Conservation (phyloP, 2,329 filamentous ascomycete species). For the Penicillium crustosum region DNA sequence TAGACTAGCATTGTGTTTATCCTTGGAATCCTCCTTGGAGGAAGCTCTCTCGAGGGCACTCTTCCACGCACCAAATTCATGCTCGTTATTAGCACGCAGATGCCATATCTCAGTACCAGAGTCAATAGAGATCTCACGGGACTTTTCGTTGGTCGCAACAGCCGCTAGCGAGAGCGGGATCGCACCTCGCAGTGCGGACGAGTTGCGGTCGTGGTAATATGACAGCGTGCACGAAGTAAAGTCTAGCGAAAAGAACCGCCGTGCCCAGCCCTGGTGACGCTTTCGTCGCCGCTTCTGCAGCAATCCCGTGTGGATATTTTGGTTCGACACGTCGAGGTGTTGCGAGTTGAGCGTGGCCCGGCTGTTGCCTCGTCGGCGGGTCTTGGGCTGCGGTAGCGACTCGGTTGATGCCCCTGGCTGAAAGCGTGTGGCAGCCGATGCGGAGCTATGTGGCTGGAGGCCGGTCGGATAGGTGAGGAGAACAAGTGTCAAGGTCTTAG, state of each 20-base stretch:
- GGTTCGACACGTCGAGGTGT: slow-evolving; percentile 26
- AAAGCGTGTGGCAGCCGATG: slow-evolving; percentile 47
- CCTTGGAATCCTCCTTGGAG: slow-evolving; percentile 52
- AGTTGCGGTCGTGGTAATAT: slow-evolving; percentile 93
- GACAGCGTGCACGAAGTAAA: slow-evolving; percentile 92
- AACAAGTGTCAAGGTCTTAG: slow-evolving; percentile 93
- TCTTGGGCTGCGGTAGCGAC: slow-evolving; percentile 44
- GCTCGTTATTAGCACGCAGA: slow-evolving; percentile 74
- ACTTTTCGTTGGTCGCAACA: slow-evolving; percentile 82
- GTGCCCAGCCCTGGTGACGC: slow-evolving; percentile 88
- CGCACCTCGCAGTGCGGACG: slow-evolving; percentile 84
- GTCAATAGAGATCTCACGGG: slow-evolving; percentile 91
- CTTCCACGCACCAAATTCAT: slow-evolving; percentile 87
- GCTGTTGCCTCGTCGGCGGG: slow-evolving; percentile 34
- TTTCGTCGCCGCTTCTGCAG: slow-evolving; percentile 89
- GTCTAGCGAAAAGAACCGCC: slow-evolving; percentile 93
- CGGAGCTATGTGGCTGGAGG: slow-evolving; percentile 47
- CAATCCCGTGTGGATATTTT: slow-evolving; percentile 75
- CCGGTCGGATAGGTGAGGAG: slow-evolving; percentile 90
- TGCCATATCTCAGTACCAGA: slow-evolving; percentile 98
- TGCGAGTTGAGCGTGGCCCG: slow-evolving; percentile 28
- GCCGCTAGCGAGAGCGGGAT: slow-evolving; percentile 90
- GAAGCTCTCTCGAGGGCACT: slow-evolving; percentile 81
- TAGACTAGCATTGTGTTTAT: slow-evolving; percentile 25
- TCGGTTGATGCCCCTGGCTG: slow-evolving; percentile 52